Percentiles rank a stretch among this genome's conserved stretches.
Conservation (phyloP, 2,329 filamentous ascomycete species). For the Helotiales sp. region DNA sequence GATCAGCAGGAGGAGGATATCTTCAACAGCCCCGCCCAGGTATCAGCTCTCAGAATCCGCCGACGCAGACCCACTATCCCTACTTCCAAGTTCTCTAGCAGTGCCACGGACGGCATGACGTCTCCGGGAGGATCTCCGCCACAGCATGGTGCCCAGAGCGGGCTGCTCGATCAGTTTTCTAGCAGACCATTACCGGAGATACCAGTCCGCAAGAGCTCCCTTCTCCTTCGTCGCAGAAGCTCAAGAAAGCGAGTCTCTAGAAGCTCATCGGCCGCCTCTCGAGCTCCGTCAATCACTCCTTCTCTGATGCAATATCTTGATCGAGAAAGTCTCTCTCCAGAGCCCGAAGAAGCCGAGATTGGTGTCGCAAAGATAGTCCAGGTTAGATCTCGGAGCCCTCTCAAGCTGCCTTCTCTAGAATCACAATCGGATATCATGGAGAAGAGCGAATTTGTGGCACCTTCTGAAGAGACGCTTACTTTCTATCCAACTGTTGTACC, state of each 20-base stretch:
- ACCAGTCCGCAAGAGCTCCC: slow-evolving; percentile 11
- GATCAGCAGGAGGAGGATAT: not conserved
- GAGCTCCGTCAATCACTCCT: slow-evolving; percentile 16
- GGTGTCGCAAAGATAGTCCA: slow-evolving; percentile 6
- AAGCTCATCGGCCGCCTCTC: slow-evolving; percentile 11
- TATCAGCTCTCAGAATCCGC: not conserved
- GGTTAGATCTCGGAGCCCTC: not conserved
- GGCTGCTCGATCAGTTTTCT: not conserved
- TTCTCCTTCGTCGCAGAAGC: no score
- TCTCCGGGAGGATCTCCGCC: not conserved
- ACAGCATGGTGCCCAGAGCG: not conserved
- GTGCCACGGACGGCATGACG: not conserved
- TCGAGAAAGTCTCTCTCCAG: not conserved
- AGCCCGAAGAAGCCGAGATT: not conserved
- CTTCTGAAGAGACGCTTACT: not conserved
- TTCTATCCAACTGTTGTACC: not conserved
- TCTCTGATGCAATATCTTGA: not conserved
- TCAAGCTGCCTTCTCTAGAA: slow-evolving; percentile 10
- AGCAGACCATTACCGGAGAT: slow-evolving; percentile 20
- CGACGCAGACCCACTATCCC: not conserved
- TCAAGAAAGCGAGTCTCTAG: slow-evolving; percentile 8
- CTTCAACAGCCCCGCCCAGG: not conserved
- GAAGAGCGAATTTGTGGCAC: not conserved
- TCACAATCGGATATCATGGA: not conserved
- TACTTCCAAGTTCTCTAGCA: not conserved